Percentiles rank a stretch among this genome's conserved stretches.
Conservation (phyloP, 164 flowering plant genomes). For the Litsea cubeba region DNA sequence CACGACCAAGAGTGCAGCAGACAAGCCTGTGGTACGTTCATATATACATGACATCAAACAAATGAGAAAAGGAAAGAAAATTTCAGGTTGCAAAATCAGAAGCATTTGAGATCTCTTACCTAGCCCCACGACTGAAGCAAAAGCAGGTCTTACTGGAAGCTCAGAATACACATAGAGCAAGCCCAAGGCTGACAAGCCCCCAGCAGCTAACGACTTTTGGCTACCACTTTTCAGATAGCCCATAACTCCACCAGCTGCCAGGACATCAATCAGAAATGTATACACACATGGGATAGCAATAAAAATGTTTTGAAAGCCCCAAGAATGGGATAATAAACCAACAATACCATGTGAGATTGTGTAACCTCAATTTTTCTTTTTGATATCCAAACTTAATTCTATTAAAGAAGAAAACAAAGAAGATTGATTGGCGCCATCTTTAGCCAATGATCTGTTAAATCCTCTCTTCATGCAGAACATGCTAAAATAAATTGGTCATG, state of each 20-base stretch:
- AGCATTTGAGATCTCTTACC: conserved; percentile 31
- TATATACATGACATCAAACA: background rate
- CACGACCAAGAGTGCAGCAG: conserved; percentile 69
- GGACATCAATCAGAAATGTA: conserved; percentile 7
- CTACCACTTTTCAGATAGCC: conserved; percentile 89
- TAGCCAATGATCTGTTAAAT: no score
- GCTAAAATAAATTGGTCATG: no score
- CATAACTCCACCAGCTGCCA: conserved; percentile 82
- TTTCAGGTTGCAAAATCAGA: background rate
- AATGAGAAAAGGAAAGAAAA: background rate
- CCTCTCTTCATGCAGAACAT: no score
- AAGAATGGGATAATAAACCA: background rate
- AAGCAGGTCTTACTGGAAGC: conserved; percentile 68
- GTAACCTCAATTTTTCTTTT: no score
- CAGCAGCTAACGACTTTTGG: conserved; percentile 74
- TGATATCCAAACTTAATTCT: no score
- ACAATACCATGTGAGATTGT: background rate
- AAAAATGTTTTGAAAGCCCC: no score
- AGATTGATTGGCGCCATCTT: no score
- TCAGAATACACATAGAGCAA: conserved; percentile 55
- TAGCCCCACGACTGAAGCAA: conserved; percentile 78
- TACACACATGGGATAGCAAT: background rate
- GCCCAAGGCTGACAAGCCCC: conserved; percentile 62
- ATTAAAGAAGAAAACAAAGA: no score
- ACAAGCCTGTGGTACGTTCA: conserved; percentile 35